Base-by-base conservation (phyloP, 139 green algal genomes). In the Astrephomene gubernaculifera region DNA sequence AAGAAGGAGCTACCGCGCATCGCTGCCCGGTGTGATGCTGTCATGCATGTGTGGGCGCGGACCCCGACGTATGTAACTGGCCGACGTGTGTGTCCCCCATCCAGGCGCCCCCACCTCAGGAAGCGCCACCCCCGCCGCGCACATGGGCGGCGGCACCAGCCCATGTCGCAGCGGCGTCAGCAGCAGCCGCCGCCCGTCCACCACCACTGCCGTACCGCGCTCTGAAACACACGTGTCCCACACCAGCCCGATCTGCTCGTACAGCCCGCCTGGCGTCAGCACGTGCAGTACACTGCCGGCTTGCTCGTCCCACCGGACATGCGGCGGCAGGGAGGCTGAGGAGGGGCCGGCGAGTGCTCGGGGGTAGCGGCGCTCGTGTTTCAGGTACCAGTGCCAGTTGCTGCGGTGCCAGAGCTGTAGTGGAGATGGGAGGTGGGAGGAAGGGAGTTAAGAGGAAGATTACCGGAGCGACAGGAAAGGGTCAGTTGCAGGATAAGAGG, bases 371-470 rank as follows among this genome's bases (percentile, higher is more conserved):
- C 86, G 73, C 91, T 98, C 95, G 31, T 85, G 83, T 89, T 99
- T 98, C 1, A 98, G 86, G 87, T 99, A 97, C 97, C 97, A 99
- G 71, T 98, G 95, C 94, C 97, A 98, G 93, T 99, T 99, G 89
- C 82, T 91, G 44, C 97, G 93, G 72, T 93, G 91, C 97, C 97
- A 99, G 31, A 99, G 53, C 93, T 99, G 97, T 64, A 96, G 72
- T 31, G 41, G 25, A 6, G 49, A 17, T n/a, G 12, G 12, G 49
- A 57, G 49, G 17, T 57, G 49, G 49, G 49, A 57, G 49, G 49
- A 12, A 57, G 17, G 49, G 49, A 57, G 49, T 57, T 25, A 57
- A 57, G 49, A 12, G 49, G 12, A 57, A 57, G n/a, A n/a, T n/a
- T n/a, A n/a, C n/a, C n/a, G n/a, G n/a, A n/a, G n/a, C n/a, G n/a